phyloP scores from a whole-genome alignment of 495 filamentous ascomycete genomes.

The Beverwykella pulmonaria region DNA sequence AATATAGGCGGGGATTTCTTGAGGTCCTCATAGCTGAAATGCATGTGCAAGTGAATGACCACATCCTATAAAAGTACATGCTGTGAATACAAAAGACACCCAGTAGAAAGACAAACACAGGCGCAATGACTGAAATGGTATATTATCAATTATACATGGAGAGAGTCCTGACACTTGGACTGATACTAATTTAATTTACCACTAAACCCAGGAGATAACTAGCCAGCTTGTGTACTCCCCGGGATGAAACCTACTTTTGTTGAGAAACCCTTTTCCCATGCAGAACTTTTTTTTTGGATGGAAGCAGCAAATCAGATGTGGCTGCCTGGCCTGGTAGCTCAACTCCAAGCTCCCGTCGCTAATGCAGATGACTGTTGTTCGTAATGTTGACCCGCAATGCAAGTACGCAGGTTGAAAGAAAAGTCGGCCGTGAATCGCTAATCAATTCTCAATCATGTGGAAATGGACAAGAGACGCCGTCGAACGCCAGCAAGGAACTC shows the following conservation, averaged over 20 bases:
- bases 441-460: slow-evolving; percentile 13
- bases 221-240: not conserved
- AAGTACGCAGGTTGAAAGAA: not conserved
- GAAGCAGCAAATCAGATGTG: slow-evolving; percentile 10
- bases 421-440: slow-evolving; percentile 12
- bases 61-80: no score
- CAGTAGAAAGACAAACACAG: not conserved
- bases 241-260: slow-evolving; percentile 15
- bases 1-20: no score
- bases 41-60: no score
- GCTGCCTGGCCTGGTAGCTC: slow-evolving; percentile 27
- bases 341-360: slow-evolving; percentile 31
- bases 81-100: no score
- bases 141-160: not conserved
- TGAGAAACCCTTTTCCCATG: not conserved
- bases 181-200: not conserved
- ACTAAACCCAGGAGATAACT: not conserved
- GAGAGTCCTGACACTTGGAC: not conserved
- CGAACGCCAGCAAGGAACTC: slow-evolving; percentile 50
- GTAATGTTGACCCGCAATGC: not conserved
- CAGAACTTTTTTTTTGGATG: not conserved
- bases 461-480: slow-evolving; percentile 43
- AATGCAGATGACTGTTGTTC: slow-evolving; percentile 26
- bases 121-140: not conserved
- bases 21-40: no score